Evolutionary conservation across 495 filamentous ascomycete genomes (phyloP).

Genomic region (Podospora pseudocomata): DNA sequence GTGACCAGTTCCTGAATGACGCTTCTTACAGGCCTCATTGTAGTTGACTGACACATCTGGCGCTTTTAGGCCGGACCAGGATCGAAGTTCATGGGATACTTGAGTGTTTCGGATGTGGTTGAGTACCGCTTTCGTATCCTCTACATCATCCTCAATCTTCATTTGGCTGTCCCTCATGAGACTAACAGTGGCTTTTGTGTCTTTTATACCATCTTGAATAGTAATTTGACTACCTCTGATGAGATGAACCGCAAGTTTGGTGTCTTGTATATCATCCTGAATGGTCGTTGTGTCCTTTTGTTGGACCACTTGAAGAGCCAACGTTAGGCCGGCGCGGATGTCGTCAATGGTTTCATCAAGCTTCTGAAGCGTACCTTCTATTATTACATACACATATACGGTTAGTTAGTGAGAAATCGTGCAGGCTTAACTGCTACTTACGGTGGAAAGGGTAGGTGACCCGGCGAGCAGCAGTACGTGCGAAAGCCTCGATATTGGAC

Average conservation of each 20-base stretch:
- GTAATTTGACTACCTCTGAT: no score
- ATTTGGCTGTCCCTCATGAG: no score
- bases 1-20: conserved; percentile 7
- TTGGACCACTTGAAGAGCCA: neutral
- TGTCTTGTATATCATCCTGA: neutral
- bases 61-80: neutral
- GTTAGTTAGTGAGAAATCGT: neutral
- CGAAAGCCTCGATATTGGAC: neutral
- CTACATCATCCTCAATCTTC: neutral
- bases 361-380: neutral
- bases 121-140: neutral
- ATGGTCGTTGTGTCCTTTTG: neutral
- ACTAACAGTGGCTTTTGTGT: neutral
- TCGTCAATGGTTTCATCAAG: neutral
- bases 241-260: neutral
- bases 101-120: neutral
- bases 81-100: neutral
- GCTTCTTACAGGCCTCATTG: conserved; percentile 12
- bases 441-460: neutral
- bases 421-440: neutral
- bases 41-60: conserved; percentile 7
- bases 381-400: no score
- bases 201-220: neutral
- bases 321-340: neutral
- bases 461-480: neutral